A percentile compares a stretch with the other conserved stretches of the same genome.
Conservation (phyloP, 768 basidiomycete genomes). For the Boletellus ananiceps region DNA sequence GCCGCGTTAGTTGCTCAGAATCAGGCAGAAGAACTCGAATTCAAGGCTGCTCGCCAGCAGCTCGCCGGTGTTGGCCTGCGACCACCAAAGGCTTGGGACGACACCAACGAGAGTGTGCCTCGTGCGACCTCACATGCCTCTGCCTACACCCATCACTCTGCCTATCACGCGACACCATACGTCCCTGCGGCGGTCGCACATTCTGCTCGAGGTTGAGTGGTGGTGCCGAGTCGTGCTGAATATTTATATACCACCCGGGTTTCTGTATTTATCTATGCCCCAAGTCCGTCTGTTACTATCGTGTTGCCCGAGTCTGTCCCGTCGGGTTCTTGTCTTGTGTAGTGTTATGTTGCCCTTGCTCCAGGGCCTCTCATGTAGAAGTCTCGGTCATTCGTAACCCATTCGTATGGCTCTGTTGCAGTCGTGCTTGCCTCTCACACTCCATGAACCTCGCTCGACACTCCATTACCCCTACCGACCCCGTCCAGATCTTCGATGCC, state of each 20-base stretch:
- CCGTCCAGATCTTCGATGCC: constrained; percentile 71
- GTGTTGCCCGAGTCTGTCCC: constrained; percentile 9
- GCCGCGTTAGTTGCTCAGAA: constrained; percentile 77
- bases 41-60: constrained; percentile 74
- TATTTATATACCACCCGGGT: constrained; percentile 21
- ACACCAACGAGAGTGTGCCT: constrained; percentile 39
- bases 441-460: constrained; percentile 85
- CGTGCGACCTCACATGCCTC: constrained; percentile 22
- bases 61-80: constrained; percentile 69
- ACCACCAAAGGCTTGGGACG: constrained; percentile 74
- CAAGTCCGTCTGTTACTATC: constrained; percentile 13
- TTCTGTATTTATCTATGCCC: constrained; percentile 25
- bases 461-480: constrained; percentile 71
- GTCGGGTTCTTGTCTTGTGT: constrained; percentile 19
- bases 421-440: constrained; percentile 18
- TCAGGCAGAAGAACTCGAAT: constrained; percentile 75
- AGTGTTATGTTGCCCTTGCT: constrained; percentile 2
- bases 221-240: constrained; percentile 6
- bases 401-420: constrained; percentile 19
- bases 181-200: constrained; percentile 25
- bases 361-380: constrained; percentile 5
- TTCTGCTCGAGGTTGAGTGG: constrained; percentile 26
- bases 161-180: constrained; percentile 27
- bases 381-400: constrained; percentile 10
- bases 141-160: constrained; percentile 23